Evolutionary conservation across 164 flowering plant genomes (phyloP), one percentile per base, ranked within the genome.

Genomic region (Vitis cinerea): DNA sequence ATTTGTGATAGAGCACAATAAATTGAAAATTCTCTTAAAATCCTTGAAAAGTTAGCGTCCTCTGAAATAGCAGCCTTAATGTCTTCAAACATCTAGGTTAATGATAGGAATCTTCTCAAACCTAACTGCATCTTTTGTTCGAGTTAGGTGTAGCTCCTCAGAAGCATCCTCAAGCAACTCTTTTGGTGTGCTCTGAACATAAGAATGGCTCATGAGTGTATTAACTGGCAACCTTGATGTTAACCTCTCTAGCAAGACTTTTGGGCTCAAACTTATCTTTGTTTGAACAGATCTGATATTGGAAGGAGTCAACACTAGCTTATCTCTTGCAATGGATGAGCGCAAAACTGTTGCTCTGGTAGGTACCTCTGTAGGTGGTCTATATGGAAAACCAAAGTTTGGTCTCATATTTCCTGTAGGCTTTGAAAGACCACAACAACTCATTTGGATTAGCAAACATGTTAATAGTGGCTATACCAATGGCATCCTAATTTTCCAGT

Each of bases 351-450:
- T 64, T 29, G 50, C 66, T 49, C 52, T 49, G n/a, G 66, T 23
- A 2, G 44, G 31, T 49, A 64, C 66, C 16, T 50, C 37, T 16
- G 66, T 50, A 50, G 44, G 6, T 31, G 44, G 6, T 59, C 50
- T 48, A 15, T 19, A n/a, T 29, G 70, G 59, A 27, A 70, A 49
- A 63, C 63, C 63, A 11, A 27, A 50, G 65, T 37, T 59, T 6
- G 65, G 47, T 16, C 51, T 66, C 14, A 10, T 65, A 13, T 51
- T 62, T 31, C 23, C 63, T 12, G 51, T n/a, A 49, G 54, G 60
- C 30, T 29, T 66, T 19, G 23, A 19, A 19, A 19, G 23, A 19
- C 23, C 23, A 19, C 23, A 19, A 19, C 23, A 19, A 19, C 23
- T 19, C 23, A 1, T 19, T 19, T 19, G 23, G 23, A 19, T 19